These are phyloP conservation scores for Aspergillus fructus DNA, from an alignment of 2,329 filamentous ascomycete genomes.

Conservation along the genomic window DNA sequence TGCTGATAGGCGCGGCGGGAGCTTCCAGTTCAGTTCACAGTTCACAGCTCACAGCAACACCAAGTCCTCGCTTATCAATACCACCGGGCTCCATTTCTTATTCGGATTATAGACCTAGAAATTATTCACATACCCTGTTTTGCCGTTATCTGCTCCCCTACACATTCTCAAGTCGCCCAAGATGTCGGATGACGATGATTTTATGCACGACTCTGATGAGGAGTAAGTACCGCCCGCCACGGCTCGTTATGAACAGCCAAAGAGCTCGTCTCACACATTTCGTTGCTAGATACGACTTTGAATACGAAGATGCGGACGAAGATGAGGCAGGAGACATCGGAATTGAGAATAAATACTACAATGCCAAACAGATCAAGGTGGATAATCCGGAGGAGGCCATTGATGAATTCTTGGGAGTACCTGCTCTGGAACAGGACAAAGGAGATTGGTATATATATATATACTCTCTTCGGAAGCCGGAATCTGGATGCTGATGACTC, in stretches of 20 bases:
- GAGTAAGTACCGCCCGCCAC: slow-evolving; percentile 55
- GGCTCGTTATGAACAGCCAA: neutral
- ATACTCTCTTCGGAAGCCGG: neutral
- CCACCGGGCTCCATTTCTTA: neutral
- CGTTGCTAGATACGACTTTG: slow-evolving; percentile 76
- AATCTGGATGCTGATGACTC: slow-evolving; percentile 13
- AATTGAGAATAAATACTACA: slow-evolving; percentile 99
- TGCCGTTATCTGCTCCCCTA: neutral
- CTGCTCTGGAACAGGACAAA: slow-evolving; percentile 81
- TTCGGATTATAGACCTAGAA: neutral
- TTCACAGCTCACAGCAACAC: neutral
- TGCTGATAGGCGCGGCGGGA: neutral
- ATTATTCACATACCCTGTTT: neutral
- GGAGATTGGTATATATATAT: slow-evolving; percentile 70
- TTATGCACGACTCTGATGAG: slow-evolving; percentile 90
- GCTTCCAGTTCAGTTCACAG: neutral
- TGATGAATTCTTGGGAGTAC: slow-evolving; percentile 86
- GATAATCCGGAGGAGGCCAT: slow-evolving; percentile 86
- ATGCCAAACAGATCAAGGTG: slow-evolving; percentile 93
- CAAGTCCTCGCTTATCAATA: neutral
- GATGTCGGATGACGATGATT: slow-evolving; percentile 85
- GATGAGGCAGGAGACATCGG: slow-evolving; percentile 86
- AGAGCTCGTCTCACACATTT: slow-evolving; percentile 24
- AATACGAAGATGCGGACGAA: slow-evolving; percentile 93
- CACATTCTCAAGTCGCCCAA: slow-evolving; percentile 2